Evolutionary conservation across 2,329 filamentous ascomycete species (phyloP), one percentile per base, ranked within the genome.

Genomic region (Trichophyton rubrum): DNA sequence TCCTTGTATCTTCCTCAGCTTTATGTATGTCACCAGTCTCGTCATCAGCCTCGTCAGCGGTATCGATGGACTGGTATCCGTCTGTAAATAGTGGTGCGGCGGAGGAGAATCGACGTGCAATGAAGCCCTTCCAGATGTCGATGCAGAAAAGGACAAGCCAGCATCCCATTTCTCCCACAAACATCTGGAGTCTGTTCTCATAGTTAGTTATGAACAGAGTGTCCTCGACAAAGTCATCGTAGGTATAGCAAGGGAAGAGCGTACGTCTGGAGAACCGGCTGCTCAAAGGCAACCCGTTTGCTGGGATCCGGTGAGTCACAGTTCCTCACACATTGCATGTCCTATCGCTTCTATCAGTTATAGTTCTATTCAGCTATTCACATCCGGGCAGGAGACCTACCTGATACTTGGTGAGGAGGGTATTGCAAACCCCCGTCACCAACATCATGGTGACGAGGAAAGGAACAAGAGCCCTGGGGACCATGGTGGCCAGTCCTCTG

Each of bases 391-490:
- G 30, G 15, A 47, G 51, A 71, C 78, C 63, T 74, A 91, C 90
- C 79, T 97, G 92, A 70, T 91, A 96, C 72, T 99, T 99, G 67
- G 92, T 96, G 69, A 99, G 80, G 63, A 99, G 83, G 1, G 93
- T 99, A 74, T 99, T 99, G 80, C 90, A 96, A 64, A 95, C 90
- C 64, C 92, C 92, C 24, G 92, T 96, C 71, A 96, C 77, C 71
- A 97, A 80, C 92, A 97, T 97, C 89, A 96, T 95, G 68, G 81
- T 87, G 74, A 97, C 90, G 64, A 97, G 80, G 70, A 96, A 82
- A 41, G 90, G 90, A 62, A 97, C 83, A 60, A 90, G 72, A 41
- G 83, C 82, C 72, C 83, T 84, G 66, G 82, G 80, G 67, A 87
- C 82, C 88, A 96, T 95, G 66, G 56, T 72, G 49, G 60, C 51